phyloP scores from a whole-genome alignment of 345 rosid genomes.

The Bretschneidera sinensis region DNA sequence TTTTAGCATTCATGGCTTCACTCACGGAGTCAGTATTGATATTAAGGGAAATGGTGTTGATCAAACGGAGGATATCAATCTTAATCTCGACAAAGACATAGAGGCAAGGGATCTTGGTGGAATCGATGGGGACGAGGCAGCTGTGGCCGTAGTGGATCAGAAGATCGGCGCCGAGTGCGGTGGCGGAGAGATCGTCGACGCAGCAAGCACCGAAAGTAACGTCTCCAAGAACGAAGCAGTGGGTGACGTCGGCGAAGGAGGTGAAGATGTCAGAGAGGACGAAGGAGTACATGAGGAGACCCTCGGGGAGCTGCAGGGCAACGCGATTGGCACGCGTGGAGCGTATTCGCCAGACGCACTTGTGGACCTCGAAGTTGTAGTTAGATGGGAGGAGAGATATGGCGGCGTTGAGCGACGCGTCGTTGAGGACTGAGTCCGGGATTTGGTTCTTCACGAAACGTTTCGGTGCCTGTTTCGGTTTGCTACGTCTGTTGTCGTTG shows the following conservation, averaged over 20 bases:
- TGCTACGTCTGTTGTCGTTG: not conserved
- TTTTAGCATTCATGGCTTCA: constrained; percentile 7
- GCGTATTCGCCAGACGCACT: constrained; percentile 75
- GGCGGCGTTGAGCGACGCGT: constrained; percentile 73
- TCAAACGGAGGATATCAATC: constrained; percentile 52
- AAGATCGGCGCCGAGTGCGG: constrained; percentile 71
- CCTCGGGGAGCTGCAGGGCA: constrained; percentile 89
- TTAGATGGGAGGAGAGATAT: constrained; percentile 67
- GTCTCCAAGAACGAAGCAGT: constrained; percentile 83
- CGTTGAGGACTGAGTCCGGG: constrained; percentile 76
- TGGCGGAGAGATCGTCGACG: constrained; percentile 77
- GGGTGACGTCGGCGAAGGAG: constrained; percentile 52
- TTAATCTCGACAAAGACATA: constrained; percentile 90
- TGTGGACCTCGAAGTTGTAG: constrained; percentile 86
- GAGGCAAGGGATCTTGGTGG: constrained; percentile 72
- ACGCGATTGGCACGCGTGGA: constrained; percentile 57
- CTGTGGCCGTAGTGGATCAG: constrained; percentile 91
- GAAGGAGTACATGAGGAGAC: constrained; percentile 84
- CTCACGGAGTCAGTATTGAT: constrained; percentile 19
- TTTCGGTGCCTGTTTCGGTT: constrained; percentile 55
- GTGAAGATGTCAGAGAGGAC: constrained; percentile 83
- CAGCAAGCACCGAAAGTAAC: constrained; percentile 96
- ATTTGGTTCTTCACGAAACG: constrained; percentile 82
- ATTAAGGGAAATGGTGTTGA: constrained; percentile 52
- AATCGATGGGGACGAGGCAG: constrained; percentile 82